Base-by-base conservation (phyloP, 352 stramenopile genomes). In the Phytopythium sindhum region DNA sequence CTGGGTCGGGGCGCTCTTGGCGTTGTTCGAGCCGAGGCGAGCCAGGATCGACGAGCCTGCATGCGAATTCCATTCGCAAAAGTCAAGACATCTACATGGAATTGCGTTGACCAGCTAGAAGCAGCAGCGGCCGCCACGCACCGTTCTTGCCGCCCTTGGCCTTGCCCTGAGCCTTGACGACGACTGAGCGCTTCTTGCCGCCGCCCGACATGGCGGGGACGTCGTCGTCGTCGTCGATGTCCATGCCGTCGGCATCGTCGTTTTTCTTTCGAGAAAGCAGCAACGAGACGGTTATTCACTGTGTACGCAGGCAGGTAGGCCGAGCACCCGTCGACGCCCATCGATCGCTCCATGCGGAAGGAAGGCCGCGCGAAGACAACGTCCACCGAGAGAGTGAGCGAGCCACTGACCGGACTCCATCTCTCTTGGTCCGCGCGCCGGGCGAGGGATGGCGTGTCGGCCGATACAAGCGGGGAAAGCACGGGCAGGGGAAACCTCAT, bases 11-110 rank as follows among this genome's bases (percentile, higher is more conserved):
- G 74, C 56, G n/a, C 61, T 54, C 11, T 72, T 63, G 39, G 59
- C 64, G 29, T 75, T 68, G 64, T 80, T 86, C 61, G 78, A 70
- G 15, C 82, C 82, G 29, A 93, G 75, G 57, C 84, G 84, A 28
- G 79, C 84, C 44, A 93, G 63, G 57, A 93, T 93, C 37, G 84
- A 89, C 50, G 70, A 64, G 33, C 67, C 74, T 68, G 61, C 63
- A 65, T 59, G 12, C 9, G 54, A 19, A 54, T 51, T 26, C 44
- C 44, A 8, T 29, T n/a, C 15, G 24, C 39, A 44, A 66, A 26
- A 67, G 50, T 48, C 14, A 48, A 48, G 41, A 3, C 19, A n/a
- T 35, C 26, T n/a, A 24, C 21, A 2, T 35, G 17, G 21, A n/a
- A 28, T 35, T 15, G 50, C 28, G 7, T 26, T 12, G 17, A 24